Base-by-base conservation (phyloP, 2,329 filamentous ascomycete genomes). In the Thermothelomyces thermophilus region DNA sequence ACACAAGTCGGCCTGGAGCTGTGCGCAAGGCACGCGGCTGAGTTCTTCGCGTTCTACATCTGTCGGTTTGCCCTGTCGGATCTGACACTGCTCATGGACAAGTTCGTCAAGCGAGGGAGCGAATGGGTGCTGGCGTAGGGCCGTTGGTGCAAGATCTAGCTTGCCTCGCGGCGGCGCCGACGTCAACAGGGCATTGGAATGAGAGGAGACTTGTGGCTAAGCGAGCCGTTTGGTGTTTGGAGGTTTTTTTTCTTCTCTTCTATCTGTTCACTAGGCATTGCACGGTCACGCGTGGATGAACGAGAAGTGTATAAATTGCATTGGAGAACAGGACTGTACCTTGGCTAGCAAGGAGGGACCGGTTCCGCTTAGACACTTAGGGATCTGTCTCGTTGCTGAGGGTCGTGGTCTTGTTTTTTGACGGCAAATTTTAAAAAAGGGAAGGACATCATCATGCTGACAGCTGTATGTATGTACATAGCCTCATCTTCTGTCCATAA, bases 1-100 rank as follows among this genome's bases (percentile, higher is more conserved):
- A 97, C 93, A 8, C 90, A 96, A 64, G 90, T 98, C 46, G 93
- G 93, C 9, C 79, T 98, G 30, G 93, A 98, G 69, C 78, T 98
- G 35, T 93, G 89, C 65, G 90, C 90, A 31, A 82, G 91, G 35
- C 91, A 96, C 66, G 93, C 91, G 7, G 88, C 91, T 30, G 93
- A 98, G 68, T 98, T 98, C 69, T 98, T 98, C 66, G 90, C 86
- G 14, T 96, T 98, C 68, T 97, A 93, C 66, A 79, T 98, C 24
- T 96, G 91, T 68, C 85, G 93, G 16, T 98, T 98, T 65, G 90
- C 90, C n/a, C 73, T 98, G 53, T 76, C 83, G 3, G 93, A 98
- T 66, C 71, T 98, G 54, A 79, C 83, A 34, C 67, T 93, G 64
- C 75, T 98, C 72, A 74, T 98, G 59, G 93, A 98, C 67, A 98